Base-by-base conservation (phyloP, 176 grass and related monocot species). In the Oryza meridionalis region DNA sequence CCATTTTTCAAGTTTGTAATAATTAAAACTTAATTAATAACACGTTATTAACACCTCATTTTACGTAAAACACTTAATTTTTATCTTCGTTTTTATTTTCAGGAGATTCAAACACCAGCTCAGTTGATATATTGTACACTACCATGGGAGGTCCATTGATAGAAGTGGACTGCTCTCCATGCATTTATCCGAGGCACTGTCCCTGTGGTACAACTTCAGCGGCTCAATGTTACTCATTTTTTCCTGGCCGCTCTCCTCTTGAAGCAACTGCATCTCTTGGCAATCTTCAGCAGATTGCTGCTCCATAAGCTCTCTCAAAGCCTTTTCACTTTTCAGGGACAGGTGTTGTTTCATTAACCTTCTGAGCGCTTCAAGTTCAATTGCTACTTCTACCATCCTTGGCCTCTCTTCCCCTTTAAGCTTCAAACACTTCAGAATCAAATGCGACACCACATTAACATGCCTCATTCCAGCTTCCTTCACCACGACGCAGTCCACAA, bases 371-470 rank as follows among this genome's bases (percentile, higher is more conserved):
- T 78, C 25, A 13, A 85, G 73, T 46, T 69, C 62, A 37, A 25
- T 43, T 7, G 84, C 84, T 27, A 81, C 84, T 47, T 80, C 84
- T 32, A 14, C 14, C 84, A 86, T 86, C 14, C 46, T 74, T 4
- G 84, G 84, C 19, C 53, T 59, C 53, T 59, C 53, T 59, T 59
- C 53, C 6, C 53, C 53, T 59, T 59, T 59, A 59, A 72, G 35
- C 31, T 15, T 72, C 65, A 87, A 19, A 49, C 84, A 87, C 21
- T 35, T 33, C 26, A 45, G 24, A 7, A 24, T 67, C 12, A 87
- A 33, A 25, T 87, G 49, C 0, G 77, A 67, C 15, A 87, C 77
- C 70, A 49, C 84, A 25, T 29, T 49, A 19, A 81, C 5, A 63
- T 73, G 53, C 76, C 32, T 42, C 40, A 16, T 71, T n/a, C 35